phyloP scores from a whole-genome alignment of 31 red algal species.

The Asparagopsis taxiformis region DNA sequence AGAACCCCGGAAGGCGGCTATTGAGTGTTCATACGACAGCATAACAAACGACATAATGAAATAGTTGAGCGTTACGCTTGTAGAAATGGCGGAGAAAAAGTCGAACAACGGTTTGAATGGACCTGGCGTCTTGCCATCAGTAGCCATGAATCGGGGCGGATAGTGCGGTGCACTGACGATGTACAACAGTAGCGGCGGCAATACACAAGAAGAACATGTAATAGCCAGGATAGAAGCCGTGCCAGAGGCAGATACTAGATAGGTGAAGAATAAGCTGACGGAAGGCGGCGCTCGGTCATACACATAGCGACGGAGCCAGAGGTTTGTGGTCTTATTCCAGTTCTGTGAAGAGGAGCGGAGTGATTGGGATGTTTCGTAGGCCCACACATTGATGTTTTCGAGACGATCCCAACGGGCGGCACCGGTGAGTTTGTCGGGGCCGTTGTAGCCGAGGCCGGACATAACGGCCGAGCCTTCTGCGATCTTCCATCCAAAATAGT shows the following conservation, averaged over 20 bases:
- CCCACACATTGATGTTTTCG: slow-evolving; percentile 85
- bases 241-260: slow-evolving; percentile 96
- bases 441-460: slow-evolving; percentile 89
- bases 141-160: slow-evolving; percentile 71
- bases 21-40: slow-evolving; percentile 67
- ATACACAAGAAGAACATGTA: slow-evolving; percentile 98
- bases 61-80: slow-evolving; percentile 82
- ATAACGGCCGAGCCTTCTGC: slow-evolving; percentile 88
- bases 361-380: slow-evolving; percentile 89
- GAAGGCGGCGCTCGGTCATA: slow-evolving; percentile 87
- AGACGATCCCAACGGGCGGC: slow-evolving; percentile 74
- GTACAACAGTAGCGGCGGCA: slow-evolving; percentile 78
- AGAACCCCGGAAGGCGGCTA: slow-evolving; percentile 60
- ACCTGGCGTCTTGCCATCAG: slow-evolving; percentile 59
- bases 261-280: slow-evolving; percentile 93
- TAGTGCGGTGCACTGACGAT: slow-evolving; percentile 80
- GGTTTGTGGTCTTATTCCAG: slow-evolving; percentile 99
- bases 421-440: slow-evolving; percentile 65
- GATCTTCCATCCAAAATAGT: slow-evolving; percentile 99
- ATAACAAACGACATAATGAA: slow-evolving; percentile 98
- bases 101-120: slow-evolving; percentile 69
- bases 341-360: slow-evolving; percentile 76
- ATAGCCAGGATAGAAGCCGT: slow-evolving; percentile 98
- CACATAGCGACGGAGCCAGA: slow-evolving; percentile 93
- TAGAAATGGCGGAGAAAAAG: slow-evolving; percentile 41